Conservation (phyloP, 2,329 filamentous ascomycete species). For the Penicillium griseofulvum region DNA sequence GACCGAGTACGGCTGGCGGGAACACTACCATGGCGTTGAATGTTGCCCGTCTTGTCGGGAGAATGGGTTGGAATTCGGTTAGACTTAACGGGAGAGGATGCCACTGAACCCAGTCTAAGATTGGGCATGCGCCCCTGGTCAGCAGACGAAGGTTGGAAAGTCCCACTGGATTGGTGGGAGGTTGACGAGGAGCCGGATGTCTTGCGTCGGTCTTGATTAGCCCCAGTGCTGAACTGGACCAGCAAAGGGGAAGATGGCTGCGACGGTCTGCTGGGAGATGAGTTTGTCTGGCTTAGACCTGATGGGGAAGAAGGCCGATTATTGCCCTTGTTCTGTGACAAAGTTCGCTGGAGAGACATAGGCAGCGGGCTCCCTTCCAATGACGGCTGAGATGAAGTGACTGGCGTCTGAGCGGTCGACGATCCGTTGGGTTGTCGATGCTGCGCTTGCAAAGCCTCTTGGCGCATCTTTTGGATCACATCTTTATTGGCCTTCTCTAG, state of each 20-base stretch:
- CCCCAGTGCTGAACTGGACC: constrained; percentile 90
- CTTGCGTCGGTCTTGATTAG: constrained; percentile 80
- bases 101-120: constrained; percentile 51
- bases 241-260: constrained; percentile 85
- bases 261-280: constrained; percentile 83
- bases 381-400: constrained; percentile 48
- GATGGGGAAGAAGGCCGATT: constrained; percentile 87
- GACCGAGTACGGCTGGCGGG: constrained; percentile 75
- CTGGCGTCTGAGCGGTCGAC: constrained; percentile 20
- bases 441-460: constrained; percentile 77
- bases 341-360: constrained; percentile 73
- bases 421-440: constrained; percentile 47
- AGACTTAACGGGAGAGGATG: constrained; percentile 54
- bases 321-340: constrained; percentile 76
- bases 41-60: constrained; percentile 62
- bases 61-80: constrained; percentile 42
- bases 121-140: constrained; percentile 65
- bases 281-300: constrained; percentile 71
- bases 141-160: constrained; percentile 68
- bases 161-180: constrained; percentile 71
- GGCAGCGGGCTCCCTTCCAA: constrained; percentile 83
- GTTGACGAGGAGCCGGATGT: constrained; percentile 86
- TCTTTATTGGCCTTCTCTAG: constrained; percentile 98
- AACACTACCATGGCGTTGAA: constrained; percentile 62
- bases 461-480: constrained; percentile 91